A percentile compares a stretch with the other conserved stretches of the same genome.
These are phyloP conservation scores for Turritis glabra DNA, from an alignment of 345 rosid species.

Conservation along the genomic window DNA sequence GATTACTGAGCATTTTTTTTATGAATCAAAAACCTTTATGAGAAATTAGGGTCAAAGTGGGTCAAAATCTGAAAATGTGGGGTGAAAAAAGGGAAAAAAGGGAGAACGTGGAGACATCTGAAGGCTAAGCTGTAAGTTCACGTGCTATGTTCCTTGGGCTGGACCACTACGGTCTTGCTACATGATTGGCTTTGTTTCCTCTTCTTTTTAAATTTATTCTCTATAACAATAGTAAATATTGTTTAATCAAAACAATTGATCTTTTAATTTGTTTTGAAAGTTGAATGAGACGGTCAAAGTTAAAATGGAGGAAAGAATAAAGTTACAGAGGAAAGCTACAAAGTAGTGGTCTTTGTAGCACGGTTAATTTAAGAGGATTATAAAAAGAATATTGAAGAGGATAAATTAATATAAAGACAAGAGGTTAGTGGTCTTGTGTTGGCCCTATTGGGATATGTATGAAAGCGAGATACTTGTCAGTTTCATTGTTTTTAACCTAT, in stretches of 20 bases:
- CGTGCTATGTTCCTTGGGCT: conserved; percentile 58
- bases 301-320: not conserved
- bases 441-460: conserved; percentile 31
- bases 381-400: not conserved
- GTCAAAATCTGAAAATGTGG: conserved; percentile 29
- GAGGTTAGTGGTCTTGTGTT: conserved; percentile 27
- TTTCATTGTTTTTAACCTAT: conserved; percentile 24
- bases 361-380: not conserved
- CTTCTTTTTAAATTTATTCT: not conserved
- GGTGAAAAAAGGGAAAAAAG: conserved; percentile 17
- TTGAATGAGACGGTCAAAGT: conserved; percentile 25
- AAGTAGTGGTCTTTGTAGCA: too few relatives aligned
- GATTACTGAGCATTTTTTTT: not conserved
- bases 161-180: conserved; percentile 48
- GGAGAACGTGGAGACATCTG: conserved; percentile 43
- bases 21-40: not conserved
- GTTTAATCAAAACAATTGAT: not conserved
- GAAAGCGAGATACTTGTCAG: conserved; percentile 34
- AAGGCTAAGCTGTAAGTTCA: conserved; percentile 52
- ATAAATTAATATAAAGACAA: conserved; percentile 11
- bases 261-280: not conserved
- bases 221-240: not conserved
- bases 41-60: conserved; percentile 33
- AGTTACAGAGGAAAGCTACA: conserved; percentile 34
- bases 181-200: conserved; percentile 48